A percentile compares a stretch with the other conserved stretches of the same genome.
These are phyloP conservation scores for Manihot esculenta DNA, from an alignment of 441 rosid species.

Conservation along the genomic window DNA sequence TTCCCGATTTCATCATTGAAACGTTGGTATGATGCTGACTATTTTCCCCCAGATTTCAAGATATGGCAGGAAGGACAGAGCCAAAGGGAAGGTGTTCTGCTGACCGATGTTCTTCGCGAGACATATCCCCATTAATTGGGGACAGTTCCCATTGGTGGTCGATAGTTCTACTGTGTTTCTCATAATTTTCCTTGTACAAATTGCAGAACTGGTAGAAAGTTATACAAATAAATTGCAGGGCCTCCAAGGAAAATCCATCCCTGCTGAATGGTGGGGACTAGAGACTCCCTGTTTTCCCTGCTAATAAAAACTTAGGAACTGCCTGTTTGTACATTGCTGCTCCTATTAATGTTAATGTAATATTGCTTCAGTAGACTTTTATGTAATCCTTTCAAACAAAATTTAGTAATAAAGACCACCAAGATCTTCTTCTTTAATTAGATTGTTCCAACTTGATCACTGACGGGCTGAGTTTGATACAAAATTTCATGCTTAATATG, in stretches of 20 bases:
- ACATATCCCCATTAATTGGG: slow-evolving; percentile 9
- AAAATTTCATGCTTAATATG: no score
- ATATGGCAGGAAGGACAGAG: slow-evolving; percentile 68
- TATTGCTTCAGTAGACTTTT: not conserved
- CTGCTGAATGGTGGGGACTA: not conserved
- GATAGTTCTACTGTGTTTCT: no score
- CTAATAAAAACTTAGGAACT: not conserved
- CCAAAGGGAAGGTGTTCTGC: slow-evolving; percentile 39
- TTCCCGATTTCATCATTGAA: slow-evolving; percentile 58
- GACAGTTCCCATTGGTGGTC: not conserved
- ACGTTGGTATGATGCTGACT: slow-evolving; percentile 52
- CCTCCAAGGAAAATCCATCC: not conserved
- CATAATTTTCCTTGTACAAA: not conserved
- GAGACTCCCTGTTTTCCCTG: not conserved
- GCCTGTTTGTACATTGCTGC: not conserved
- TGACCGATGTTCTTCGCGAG: slow-evolving; percentile 38
- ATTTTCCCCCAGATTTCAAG: slow-evolving; percentile 62
- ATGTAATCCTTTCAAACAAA: not conserved
- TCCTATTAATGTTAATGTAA: not conserved
- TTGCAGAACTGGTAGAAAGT: not conserved
- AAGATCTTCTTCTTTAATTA: not conserved
- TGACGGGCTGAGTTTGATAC: no score
- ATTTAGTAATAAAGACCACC: not conserved
- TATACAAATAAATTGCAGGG: not conserved
- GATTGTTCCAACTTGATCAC: not conserved